These are phyloP conservation scores for Diaporthe velutina DNA, from an alignment of 2,329 filamentous ascomycete genomes.

Conservation along the genomic window DNA sequence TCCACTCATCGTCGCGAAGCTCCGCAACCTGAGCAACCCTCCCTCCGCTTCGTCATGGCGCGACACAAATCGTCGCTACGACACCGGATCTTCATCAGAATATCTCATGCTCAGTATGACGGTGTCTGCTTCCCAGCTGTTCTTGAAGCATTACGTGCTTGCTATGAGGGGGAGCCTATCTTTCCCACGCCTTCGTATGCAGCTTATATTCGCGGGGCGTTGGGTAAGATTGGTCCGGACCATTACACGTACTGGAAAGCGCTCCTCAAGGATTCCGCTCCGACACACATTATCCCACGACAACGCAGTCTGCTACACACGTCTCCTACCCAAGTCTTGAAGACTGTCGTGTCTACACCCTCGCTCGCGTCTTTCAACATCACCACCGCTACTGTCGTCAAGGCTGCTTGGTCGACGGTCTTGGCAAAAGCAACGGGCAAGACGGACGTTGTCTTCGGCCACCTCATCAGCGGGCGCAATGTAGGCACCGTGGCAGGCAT, in stretches of 20 bases:
- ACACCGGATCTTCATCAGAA: slow-evolving; percentile 36
- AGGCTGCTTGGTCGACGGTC: slow-evolving; percentile 59
- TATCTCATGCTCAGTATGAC: slow-evolving; percentile 65
- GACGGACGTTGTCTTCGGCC: slow-evolving; percentile 56
- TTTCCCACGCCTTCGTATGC: not conserved
- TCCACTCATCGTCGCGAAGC: not conserved
- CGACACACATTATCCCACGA: not conserved
- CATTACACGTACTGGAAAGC: slow-evolving; percentile 11
- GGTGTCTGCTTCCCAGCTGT: slow-evolving; percentile 60
- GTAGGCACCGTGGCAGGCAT: slow-evolving; percentile 46
- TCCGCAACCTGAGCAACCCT: not conserved
- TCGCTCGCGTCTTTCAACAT: slow-evolving; percentile 43
- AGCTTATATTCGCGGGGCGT: not conserved
- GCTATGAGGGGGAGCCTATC: slow-evolving; percentile 47
- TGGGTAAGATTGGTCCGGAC: not conserved
- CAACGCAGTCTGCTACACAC: not conserved
- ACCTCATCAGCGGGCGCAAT: slow-evolving; percentile 56
- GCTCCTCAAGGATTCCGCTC: not conserved
- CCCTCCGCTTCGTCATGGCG: not conserved
- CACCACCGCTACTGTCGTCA: slow-evolving; percentile 57
- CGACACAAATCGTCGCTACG: not conserved
- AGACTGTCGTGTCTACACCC: not conserved
- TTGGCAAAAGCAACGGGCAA: slow-evolving; percentile 52
- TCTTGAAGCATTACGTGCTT: slow-evolving; percentile 54
- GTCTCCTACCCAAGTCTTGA: not conserved